phyloP scores from a whole-genome alignment of 257 asterid genomes.

The Forsythia viridissima region DNA sequence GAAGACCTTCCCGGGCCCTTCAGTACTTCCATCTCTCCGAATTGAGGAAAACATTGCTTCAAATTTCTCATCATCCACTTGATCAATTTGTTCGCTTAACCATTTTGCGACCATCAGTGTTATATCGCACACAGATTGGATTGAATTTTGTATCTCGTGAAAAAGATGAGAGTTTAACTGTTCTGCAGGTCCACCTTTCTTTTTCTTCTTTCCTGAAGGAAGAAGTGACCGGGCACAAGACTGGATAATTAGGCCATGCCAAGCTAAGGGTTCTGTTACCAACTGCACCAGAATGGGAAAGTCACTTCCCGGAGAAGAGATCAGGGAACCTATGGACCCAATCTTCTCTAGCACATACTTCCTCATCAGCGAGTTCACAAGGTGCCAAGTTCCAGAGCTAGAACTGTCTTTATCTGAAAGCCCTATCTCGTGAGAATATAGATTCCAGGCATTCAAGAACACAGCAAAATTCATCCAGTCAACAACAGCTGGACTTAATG shows the following conservation, averaged over 20 bases:
- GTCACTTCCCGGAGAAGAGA: slow-evolving; percentile 69
- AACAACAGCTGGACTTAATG: slow-evolving; percentile 40
- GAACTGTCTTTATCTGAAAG: slow-evolving; percentile 31
- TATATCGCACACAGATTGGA: slow-evolving; percentile 59
- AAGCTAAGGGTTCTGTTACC: slow-evolving; percentile 83
- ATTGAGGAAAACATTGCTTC: slow-evolving; percentile 54
- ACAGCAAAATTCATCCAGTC: slow-evolving; percentile 87
- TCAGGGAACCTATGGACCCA: slow-evolving; percentile 47
- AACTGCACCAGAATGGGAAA: slow-evolving; percentile 68
- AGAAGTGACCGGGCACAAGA: slow-evolving; percentile 59
- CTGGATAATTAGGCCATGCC: slow-evolving; percentile 80
- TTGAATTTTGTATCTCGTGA: slow-evolving; percentile 53
- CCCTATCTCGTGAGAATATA: slow-evolving; percentile 54
- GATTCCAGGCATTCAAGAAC: slow-evolving; percentile 89
- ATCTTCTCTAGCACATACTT: slow-evolving; percentile 56
- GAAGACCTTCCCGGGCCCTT: slow-evolving; percentile 72
- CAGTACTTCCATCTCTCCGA: slow-evolving; percentile 24
- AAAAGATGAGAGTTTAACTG: slow-evolving; percentile 45
- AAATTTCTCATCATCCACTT: slow-evolving; percentile 44
- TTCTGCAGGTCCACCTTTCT: slow-evolving; percentile 73
- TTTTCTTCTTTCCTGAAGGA: slow-evolving; percentile 91
- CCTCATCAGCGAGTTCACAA: slow-evolving; percentile 62
- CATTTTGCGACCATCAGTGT: slow-evolving; percentile 57
- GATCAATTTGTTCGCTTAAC: slow-evolving; percentile 59
- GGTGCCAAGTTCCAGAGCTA: slow-evolving; percentile 53